phyloP scores from a whole-genome alignment of 2,329 filamentous ascomycete genomes.

The Claviceps purpurea region DNA sequence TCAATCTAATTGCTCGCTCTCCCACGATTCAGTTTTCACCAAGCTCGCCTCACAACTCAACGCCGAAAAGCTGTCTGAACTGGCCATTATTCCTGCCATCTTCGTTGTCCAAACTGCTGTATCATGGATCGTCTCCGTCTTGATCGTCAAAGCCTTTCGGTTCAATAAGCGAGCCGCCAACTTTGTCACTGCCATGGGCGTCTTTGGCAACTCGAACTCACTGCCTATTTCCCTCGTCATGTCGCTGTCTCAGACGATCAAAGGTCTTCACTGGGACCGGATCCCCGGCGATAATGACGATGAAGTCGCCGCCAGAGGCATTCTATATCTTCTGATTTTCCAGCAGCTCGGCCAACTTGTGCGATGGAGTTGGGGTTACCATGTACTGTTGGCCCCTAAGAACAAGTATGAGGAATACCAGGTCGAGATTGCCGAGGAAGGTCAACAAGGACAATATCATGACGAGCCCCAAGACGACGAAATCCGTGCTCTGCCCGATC shows the following conservation, averaged over 20 bases:
- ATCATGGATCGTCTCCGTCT: slow-evolving; percentile 64
- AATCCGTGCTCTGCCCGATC: slow-evolving; percentile 28
- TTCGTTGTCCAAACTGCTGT: slow-evolving; percentile 79
- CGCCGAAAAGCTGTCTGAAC: slow-evolving; percentile 75
- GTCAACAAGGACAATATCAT: slow-evolving; percentile 40
- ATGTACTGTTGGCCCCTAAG: slow-evolving; percentile 80
- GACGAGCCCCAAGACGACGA: slow-evolving; percentile 29
- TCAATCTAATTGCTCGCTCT: neutral
- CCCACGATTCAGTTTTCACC: slow-evolving; percentile 59
- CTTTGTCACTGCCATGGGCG: slow-evolving; percentile 92
- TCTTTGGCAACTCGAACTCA: slow-evolving; percentile 97
- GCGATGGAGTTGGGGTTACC: slow-evolving; percentile 97
- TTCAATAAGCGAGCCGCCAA: slow-evolving; percentile 80
- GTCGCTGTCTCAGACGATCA: slow-evolving; percentile 82
- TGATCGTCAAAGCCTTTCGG: slow-evolving; percentile 60
- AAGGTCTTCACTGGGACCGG: slow-evolving; percentile 85
- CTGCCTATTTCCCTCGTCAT: slow-evolving; percentile 92
- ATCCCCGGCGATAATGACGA: slow-evolving; percentile 89
- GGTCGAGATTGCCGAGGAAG: slow-evolving; percentile 38
- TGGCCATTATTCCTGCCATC: slow-evolving; percentile 90
- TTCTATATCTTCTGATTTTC: slow-evolving; percentile 91
- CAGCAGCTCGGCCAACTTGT: slow-evolving; percentile 93
- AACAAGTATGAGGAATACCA: slow-evolving; percentile 56
- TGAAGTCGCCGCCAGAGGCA: slow-evolving; percentile 84
- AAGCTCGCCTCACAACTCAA: slow-evolving; percentile 92